Evolutionary conservation across 2,329 filamentous ascomycete species (phyloP).

Genomic region (Botrytis tulipae): DNA sequence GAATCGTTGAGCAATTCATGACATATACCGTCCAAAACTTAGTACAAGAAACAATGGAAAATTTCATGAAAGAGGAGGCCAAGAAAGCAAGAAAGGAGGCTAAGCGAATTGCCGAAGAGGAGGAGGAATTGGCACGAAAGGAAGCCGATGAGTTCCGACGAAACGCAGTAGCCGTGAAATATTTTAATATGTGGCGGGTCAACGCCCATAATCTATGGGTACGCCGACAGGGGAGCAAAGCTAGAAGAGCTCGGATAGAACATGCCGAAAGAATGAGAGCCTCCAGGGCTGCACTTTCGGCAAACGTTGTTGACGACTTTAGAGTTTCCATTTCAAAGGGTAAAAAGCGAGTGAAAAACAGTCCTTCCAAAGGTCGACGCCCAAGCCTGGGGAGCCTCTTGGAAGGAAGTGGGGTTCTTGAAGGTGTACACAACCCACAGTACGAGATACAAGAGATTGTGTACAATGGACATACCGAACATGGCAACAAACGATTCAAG

Average conservation of each 20-base stretch:
- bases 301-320: constrained; percentile 38
- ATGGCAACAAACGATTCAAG: constrained; percentile 28
- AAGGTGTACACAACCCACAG: constrained; percentile 32
- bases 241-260: constrained; percentile 33
- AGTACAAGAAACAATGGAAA: constrained; percentile 25
- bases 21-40: constrained; percentile 30
- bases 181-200: constrained; percentile 35
- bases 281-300: constrained; percentile 31
- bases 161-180: constrained; percentile 35
- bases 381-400: constrained; percentile 35
- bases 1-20: constrained; percentile 39
- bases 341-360: constrained; percentile 5
- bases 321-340: constrained; percentile 28
- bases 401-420: constrained; percentile 30
- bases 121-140: constrained; percentile 27
- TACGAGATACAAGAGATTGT: constrained; percentile 28
- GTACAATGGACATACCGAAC: constrained; percentile 16
- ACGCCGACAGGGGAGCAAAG: constrained; percentile 35
- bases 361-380: constrained; percentile 20
- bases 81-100: constrained; percentile 20
- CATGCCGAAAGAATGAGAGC: constrained; percentile 35
- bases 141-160: constrained; percentile 34
- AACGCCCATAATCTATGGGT: constrained; percentile 30
- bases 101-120: constrained; percentile 25
- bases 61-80: constrained; percentile 26